Percentiles rank a stretch among this genome's conserved stretches.
phyloP scores from a whole-genome alignment of 768 basidiomycete genomes.

The Russula foetens region DNA sequence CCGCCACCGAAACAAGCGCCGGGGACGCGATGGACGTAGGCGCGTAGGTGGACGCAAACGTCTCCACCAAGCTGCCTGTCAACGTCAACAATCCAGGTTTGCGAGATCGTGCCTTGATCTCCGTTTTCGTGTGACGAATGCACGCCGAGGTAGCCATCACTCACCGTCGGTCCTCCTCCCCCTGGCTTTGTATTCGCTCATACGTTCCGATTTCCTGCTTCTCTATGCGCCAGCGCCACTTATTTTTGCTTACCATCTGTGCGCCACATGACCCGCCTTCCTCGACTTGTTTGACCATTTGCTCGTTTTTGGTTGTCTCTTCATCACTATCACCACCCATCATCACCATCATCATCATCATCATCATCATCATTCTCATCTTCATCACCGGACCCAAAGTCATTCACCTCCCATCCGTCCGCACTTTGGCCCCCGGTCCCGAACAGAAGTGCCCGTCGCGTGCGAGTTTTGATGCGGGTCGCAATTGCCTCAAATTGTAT shows the following conservation, averaged over 20 bases:
- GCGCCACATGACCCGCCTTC: neutral
- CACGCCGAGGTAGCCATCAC: too few species aligned
- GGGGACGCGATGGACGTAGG: conserved; percentile 25
- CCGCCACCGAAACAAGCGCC: conserved; percentile 1
- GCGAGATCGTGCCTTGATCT: conserved; percentile 9
- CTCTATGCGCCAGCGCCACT: neutral
- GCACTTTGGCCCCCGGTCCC: neutral
- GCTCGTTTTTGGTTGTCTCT: neutral
- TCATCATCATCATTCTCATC: neutral
- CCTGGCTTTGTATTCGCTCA: neutral
- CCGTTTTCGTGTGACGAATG: neutral
- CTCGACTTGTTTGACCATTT: neutral
- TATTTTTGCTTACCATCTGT: neutral
- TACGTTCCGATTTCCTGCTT: neutral
- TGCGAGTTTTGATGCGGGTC: neutral
- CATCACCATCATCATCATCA: neutral
- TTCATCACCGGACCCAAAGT: neutral
- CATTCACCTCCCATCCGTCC: neutral
- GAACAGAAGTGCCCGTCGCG: neutral
- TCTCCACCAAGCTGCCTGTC: neutral
- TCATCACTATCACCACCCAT: neutral
- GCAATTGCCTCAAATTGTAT: neutral
- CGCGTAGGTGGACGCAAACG: conserved; percentile 11
- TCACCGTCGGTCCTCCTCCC: neutral
- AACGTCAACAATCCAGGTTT: neutral